Evolutionary conservation across 345 rosid genomes (phyloP).

Genomic region (Orychophragmus violaceus): DNA sequence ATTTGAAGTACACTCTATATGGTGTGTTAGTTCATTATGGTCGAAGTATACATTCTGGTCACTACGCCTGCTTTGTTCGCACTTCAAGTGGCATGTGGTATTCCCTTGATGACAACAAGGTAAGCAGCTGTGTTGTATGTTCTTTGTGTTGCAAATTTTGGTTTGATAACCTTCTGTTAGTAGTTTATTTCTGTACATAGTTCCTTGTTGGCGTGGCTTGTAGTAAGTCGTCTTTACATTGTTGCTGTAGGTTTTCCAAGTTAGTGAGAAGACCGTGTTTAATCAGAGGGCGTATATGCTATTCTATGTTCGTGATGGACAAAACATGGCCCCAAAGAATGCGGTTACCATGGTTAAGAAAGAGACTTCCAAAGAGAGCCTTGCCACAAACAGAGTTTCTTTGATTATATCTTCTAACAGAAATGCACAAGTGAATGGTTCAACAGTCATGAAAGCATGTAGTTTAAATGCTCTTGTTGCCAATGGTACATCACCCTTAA

Average conservation of each 20-base stretch:
- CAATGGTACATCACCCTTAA: conserved; percentile 1
- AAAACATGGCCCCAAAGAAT: conserved; percentile 41
- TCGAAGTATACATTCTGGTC: conserved; percentile 83
- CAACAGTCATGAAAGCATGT: conserved; percentile 17
- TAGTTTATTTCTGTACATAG: background rate
- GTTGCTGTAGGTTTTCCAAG: conserved; percentile 67
- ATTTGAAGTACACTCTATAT: conserved; percentile 80
- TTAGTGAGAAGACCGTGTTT: conserved; percentile 67
- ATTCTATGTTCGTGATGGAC: conserved; percentile 91
- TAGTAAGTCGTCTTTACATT: conserved; percentile 7
- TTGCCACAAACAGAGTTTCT: conserved; percentile 27
- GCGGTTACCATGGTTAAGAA: conserved; percentile 33
- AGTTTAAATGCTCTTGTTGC: conserved; percentile 24
- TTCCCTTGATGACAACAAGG: conserved; percentile 89
- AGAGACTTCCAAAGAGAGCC: conserved; percentile 41
- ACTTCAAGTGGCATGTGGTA: conserved; percentile 93
- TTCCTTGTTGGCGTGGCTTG: conserved; percentile 1
- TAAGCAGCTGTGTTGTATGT: conserved; percentile 24
- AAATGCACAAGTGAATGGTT: conserved; percentile 30
- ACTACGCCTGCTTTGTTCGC: conserved; percentile 84
- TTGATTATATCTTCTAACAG: conserved; percentile 32
- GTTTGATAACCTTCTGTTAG: conserved; percentile 6
- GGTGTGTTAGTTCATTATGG: conserved; percentile 95
- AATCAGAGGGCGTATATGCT: conserved; percentile 96
- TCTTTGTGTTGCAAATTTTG: conserved; percentile 15